Evolutionary conservation across 805 yeast genomes (phyloP), one percentile per base, ranked within the genome.

Genomic region (Nakazawaea pomicola): DNA sequence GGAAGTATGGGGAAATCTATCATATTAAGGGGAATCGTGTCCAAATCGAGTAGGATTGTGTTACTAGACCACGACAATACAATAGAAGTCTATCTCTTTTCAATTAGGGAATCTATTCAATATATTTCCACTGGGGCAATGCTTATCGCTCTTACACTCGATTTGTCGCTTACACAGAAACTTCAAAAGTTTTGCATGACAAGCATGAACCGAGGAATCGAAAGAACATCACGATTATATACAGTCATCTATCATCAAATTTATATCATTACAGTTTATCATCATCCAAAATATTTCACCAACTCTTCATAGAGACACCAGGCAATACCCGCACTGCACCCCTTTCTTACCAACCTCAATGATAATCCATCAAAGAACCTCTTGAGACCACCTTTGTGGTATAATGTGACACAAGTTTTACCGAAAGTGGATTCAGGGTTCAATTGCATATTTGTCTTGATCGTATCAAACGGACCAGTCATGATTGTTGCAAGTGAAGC

Each of bases 301-400:
- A 91, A 63, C 56, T 93, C 97, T 60, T 93, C 99, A 58, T 91
- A 93, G 18, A 93, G 81, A 45, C 96, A 87, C 99, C 99, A 93
- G 37, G 96, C 89, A 46, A 93, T 88, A 1, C 96, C 97, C 0
- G 97, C 91, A 60, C 95, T 84, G 36, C 86, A 59, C 0, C 91
- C 96, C 61, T 93, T 93, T 51, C 98, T 71, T 4, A 83, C 71
- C 37, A 93, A 68, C 49, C 99, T 69, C 50, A 93, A 68, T 30
- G 87, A 74, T 23, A 93, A 63, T 0, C 99, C 99, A 58, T 87
- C 82, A 58, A 93, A 90, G 40, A 93, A 65, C 34, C 80, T 74
- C 19, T 60, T 48, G 19, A 71, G 49, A 4, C 67, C 81, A 60
- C 64, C 90, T 52, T 58, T 63, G 46, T 50, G 64, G 50, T 62